phyloP scores from a whole-genome alignment of 139 green algal genomes.

The Ettlia oleoabundans region DNA sequence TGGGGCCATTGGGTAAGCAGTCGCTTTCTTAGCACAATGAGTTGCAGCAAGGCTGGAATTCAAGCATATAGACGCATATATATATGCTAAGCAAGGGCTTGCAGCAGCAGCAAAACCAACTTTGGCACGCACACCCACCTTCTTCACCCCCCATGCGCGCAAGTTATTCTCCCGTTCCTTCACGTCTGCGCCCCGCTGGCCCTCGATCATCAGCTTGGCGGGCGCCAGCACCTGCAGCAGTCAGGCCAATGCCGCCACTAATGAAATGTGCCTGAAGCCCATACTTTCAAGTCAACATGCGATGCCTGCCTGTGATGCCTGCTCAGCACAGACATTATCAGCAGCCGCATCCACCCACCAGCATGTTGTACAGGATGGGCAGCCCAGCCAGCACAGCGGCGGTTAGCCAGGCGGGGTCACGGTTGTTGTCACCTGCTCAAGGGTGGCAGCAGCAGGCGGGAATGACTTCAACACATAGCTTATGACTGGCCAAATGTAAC shows the following conservation, averaged over 20 bases:
- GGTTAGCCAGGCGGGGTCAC: conserved; percentile 26
- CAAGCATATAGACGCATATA: too few relatives aligned
- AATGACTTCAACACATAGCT: neutral
- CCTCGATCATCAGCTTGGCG: conserved; percentile 17
- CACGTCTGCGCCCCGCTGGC: neutral
- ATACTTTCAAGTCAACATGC: too few relatives aligned
- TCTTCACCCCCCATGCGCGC: conserved; percentile 27
- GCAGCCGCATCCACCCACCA: neutral
- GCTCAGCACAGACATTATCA: too few relatives aligned
- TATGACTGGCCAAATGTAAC: neutral
- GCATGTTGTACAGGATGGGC: conserved; percentile 27
- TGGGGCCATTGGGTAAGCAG: too few relatives aligned
- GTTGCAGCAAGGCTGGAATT: too few relatives aligned
- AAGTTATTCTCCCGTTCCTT: conserved; percentile 8
- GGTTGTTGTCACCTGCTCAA: conserved; percentile 14
- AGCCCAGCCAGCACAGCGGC: conserved; percentile 16
- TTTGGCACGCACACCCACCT: neutral
- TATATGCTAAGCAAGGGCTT: neutral
- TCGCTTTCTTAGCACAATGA: too few relatives aligned
- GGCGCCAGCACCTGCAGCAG: conserved; percentile 8
- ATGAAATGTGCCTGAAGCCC: neutral
- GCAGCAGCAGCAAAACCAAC: neutral
- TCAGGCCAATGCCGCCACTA: neutral
- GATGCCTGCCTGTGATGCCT: too few relatives aligned
- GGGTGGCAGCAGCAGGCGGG: neutral